Evolutionary conservation across 768 basidiomycete species (phyloP).

Genomic region (Mycena belliarum): DNA sequence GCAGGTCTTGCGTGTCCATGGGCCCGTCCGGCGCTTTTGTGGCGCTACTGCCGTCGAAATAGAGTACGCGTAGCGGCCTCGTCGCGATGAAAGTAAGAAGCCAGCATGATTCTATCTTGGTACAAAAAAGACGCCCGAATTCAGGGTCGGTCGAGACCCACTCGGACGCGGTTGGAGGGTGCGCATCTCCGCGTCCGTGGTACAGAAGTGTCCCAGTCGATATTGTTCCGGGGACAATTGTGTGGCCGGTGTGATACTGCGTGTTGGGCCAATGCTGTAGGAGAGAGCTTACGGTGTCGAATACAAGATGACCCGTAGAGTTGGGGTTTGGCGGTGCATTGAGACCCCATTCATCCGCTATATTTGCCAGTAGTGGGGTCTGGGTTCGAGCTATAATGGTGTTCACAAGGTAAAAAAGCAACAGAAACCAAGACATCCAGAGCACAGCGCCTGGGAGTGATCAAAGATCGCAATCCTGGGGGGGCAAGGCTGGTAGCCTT

Average conservation of each 20-base stretch:
- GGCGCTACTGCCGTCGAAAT: constrained; percentile 44
- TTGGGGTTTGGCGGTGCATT: constrained; percentile 7
- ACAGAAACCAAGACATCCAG: background rate
- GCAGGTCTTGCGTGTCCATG: constrained; percentile 38
- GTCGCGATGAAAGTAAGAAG: constrained; percentile 25
- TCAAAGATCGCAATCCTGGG: too few species aligned
- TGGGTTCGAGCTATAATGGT: background rate
- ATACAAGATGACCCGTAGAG: constrained; percentile 16
- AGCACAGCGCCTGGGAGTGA: background rate
- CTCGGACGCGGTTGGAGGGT: constrained; percentile 32
- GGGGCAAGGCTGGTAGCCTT: too few species aligned
- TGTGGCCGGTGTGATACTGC: constrained; percentile 27
- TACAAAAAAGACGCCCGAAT: constrained; percentile 29
- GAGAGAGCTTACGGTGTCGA: constrained; percentile 17
- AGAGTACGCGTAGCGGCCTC: constrained; percentile 35
- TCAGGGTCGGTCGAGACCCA: constrained; percentile 44
- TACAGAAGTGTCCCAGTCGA: constrained; percentile 38
- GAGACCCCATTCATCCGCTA: constrained; percentile 11
- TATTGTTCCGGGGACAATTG: constrained; percentile 34
- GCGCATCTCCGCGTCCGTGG: constrained; percentile 32
- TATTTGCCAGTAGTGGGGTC: background rate
- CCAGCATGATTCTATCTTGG: constrained; percentile 19
- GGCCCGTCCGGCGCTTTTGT: constrained; percentile 31
- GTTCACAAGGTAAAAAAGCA: background rate
- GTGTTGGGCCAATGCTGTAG: background rate